These are phyloP conservation scores for Raphanus hybrid DNA, from an alignment of 441 rosid genomes.

Conservation along the genomic window DNA sequence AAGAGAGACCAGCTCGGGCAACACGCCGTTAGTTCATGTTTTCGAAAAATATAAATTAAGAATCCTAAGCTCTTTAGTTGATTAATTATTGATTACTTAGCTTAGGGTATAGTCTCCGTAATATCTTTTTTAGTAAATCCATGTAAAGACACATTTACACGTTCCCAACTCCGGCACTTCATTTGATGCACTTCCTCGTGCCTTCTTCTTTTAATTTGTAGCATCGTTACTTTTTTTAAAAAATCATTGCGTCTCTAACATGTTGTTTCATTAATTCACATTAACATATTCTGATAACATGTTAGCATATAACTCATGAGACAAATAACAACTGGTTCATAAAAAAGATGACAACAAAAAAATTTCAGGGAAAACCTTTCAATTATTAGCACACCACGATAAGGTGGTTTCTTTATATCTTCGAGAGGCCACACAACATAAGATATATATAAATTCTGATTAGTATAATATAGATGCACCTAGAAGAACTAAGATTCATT, in stretches of 20 bases:
- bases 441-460: slow-evolving; percentile 3
- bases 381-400: neutral
- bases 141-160: slow-evolving; percentile 15
- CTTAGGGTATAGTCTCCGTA: neutral
- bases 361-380: neutral
- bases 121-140: slow-evolving; percentile 16
- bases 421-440: slow-evolving; percentile 8
- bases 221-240: neutral
- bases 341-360: neutral
- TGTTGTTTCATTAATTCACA: neutral
- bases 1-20: slow-evolving; percentile 23
- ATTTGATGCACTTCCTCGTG: slow-evolving; percentile 32
- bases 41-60: neutral
- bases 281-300: neutral
- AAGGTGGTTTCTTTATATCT: slow-evolving; percentile 1
- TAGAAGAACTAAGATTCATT: slow-evolving; percentile 13
- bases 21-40: slow-evolving; percentile 12
- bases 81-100: slow-evolving; percentile 1
- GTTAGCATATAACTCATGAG: neutral
- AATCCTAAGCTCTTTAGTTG: slow-evolving; percentile 7
- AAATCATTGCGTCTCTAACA: neutral
- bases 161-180: slow-evolving; percentile 24
- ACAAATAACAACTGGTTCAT: neutral
- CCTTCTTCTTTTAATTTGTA: neutral
- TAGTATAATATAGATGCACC: slow-evolving; percentile 29